Evolutionary conservation across 768 basidiomycete genomes (phyloP).

Genomic region (Lactarius psammicola): DNA sequence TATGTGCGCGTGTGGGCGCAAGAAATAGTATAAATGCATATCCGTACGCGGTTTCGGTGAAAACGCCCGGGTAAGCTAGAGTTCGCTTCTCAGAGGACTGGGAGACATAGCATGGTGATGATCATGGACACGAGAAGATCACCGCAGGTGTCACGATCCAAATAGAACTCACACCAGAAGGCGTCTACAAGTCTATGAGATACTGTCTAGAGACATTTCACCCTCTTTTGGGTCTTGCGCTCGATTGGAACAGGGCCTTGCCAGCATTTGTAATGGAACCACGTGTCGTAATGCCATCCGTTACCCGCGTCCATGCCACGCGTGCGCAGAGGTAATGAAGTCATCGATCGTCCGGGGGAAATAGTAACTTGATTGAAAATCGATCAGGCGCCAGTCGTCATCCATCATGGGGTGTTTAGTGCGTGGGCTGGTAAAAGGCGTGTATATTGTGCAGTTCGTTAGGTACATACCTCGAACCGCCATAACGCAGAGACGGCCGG

Average conservation of each 20-base stretch:
- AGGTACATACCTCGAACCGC: neutral
- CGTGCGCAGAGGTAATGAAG: neutral
- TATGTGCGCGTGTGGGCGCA: neutral
- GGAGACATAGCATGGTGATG: neutral
- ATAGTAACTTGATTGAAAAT: neutral
- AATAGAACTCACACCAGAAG: neutral
- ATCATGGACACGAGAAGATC: neutral
- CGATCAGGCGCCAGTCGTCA: neutral
- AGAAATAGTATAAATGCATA: neutral
- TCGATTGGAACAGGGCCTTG: neutral
- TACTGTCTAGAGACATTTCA: too few relatives aligned
- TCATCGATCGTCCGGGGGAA: constrained; percentile 2
- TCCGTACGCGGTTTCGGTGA: neutral
- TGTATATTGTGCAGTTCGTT: neutral
- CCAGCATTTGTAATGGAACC: neutral
- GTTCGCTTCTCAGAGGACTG: neutral
- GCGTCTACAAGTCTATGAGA: neutral
- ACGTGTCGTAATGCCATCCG: neutral
- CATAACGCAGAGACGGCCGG: neutral
- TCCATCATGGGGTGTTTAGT: neutral
- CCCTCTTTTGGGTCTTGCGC: neutral
- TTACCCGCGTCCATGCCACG: neutral
- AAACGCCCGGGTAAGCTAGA: neutral
- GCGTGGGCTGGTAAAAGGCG: neutral
- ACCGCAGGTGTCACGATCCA: neutral